Percentiles rank a stretch among this genome's conserved stretches.
These are phyloP conservation scores for Coniferiporia sulphurascens DNA, from an alignment of 1,284 basidiomycete genomes.

Conservation along the genomic window DNA sequence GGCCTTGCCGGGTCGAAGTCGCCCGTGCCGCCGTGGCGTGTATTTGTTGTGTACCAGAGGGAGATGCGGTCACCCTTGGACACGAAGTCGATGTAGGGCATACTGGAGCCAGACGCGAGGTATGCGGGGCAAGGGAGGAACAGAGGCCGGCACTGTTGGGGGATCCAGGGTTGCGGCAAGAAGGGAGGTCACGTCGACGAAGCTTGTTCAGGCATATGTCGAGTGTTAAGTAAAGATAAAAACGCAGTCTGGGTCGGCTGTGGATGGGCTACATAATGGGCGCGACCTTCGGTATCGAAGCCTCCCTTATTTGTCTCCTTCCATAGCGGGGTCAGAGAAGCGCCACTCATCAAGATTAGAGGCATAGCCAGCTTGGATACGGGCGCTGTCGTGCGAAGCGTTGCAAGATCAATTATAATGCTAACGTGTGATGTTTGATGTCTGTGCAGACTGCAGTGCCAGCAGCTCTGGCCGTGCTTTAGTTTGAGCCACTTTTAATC, in stretches of 20 bases:
- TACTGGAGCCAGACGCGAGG: slow-evolving; percentile 25
- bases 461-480: no score
- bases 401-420: background rate
- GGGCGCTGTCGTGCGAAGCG: no score
- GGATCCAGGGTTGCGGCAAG: background rate
- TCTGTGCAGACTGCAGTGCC: no score
- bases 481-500: no score
- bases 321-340: no score
- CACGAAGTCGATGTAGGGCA: slow-evolving; percentile 69
- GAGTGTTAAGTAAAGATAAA: background rate
- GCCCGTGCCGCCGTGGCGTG: slow-evolving; percentile 49
- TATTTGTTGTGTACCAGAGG: slow-evolving; percentile 67
- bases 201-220: background rate
- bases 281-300: background rate
- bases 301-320: background rate
- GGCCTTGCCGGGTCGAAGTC: slow-evolving; percentile 61
- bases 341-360: no score
- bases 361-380: no score
- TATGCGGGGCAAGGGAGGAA: background rate
- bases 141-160: no score
- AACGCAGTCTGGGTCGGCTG: background rate
- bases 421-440: background rate
- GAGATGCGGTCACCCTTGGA: slow-evolving; percentile 61
- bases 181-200: background rate
- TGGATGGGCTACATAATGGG: background rate